Evolutionary conservation across 352 stramenopile species (phyloP).

Genomic region (Nothophytophthora sp.): DNA sequence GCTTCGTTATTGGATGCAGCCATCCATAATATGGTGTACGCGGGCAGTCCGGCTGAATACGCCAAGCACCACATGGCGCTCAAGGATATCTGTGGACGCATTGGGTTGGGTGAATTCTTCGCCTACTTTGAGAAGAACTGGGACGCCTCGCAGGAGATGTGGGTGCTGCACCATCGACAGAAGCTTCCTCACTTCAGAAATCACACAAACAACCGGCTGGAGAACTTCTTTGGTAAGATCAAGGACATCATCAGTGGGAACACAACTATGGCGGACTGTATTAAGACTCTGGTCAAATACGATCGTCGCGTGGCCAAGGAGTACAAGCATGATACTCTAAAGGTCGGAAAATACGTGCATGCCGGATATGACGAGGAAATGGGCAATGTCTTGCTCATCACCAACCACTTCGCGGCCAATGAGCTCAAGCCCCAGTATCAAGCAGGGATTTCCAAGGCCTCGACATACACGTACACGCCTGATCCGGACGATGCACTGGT

Average conservation of each 20-base stretch:
- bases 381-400: constrained; percentile 14
- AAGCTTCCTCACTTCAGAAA: constrained; percentile 25
- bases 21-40: constrained; percentile 26
- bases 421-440: constrained; percentile 8
- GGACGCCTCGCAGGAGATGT: constrained; percentile 12
- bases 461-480: neutral
- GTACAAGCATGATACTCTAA: constrained; percentile 3
- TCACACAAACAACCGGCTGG: constrained; percentile 32
- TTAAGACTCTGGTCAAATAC: neutral
- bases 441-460: neutral
- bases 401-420: constrained; percentile 14
- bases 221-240: constrained; percentile 31
- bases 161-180: constrained; percentile 9
- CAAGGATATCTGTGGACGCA: no score
- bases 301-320: constrained; percentile 4
- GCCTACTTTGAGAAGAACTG: constrained; percentile 20
- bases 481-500: neutral
- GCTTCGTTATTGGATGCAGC: constrained; percentile 1
- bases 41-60: no score
- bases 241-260: constrained; percentile 2
- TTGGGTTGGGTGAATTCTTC: neutral
- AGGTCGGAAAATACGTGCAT: constrained; percentile 8
- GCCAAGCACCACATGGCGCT: no score
- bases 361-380: constrained; percentile 25
- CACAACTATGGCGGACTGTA: constrained; percentile 8